These are phyloP conservation scores for Telfairia occidentalis DNA, from an alignment of 331 rosid species.

Conservation along the genomic window DNA sequence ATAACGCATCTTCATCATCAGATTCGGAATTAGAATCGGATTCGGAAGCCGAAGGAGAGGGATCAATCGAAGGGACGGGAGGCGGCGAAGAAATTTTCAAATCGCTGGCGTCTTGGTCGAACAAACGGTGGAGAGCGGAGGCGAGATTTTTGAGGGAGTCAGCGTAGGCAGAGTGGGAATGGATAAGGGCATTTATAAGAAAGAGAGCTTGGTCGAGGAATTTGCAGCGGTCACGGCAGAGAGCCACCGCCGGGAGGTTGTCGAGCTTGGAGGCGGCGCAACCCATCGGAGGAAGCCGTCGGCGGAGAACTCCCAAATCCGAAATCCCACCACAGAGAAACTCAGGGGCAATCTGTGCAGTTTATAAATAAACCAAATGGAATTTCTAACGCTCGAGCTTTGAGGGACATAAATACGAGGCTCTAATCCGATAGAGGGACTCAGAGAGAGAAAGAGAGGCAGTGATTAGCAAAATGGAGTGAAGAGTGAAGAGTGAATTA, in stretches of 20 bases:
- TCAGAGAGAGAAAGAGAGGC: background rate
- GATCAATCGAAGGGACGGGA: background rate
- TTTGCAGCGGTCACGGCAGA: conserved; percentile 82
- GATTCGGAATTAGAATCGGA: conserved; percentile 22
- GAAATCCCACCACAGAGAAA: background rate
- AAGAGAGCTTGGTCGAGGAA: conserved; percentile 52
- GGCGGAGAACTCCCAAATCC: background rate
- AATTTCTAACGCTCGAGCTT: background rate
- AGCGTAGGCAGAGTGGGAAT: conserved; percentile 61
- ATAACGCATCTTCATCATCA: conserved; percentile 19
- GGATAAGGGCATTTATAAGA: conserved; percentile 43
- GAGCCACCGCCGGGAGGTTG: conserved; percentile 55
- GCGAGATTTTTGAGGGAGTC: conserved; percentile 48
- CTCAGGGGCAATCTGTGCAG: background rate
- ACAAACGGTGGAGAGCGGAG: conserved; percentile 45
- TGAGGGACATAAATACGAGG: background rate
- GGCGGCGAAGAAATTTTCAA: background rate
- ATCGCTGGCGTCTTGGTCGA: conserved; percentile 18
- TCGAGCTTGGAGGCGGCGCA: conserved; percentile 61
- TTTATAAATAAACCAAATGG: background rate
- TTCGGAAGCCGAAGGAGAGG: background rate
- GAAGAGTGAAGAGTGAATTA: background rate
- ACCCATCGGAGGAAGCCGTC: conserved; percentile 37
- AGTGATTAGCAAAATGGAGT: background rate
- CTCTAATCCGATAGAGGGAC: background rate